Percentiles rank a stretch among this genome's conserved stretches.
These are phyloP conservation scores for Periconia digitata DNA, from an alignment of 2,329 filamentous ascomycete genomes.

Conservation along the genomic window DNA sequence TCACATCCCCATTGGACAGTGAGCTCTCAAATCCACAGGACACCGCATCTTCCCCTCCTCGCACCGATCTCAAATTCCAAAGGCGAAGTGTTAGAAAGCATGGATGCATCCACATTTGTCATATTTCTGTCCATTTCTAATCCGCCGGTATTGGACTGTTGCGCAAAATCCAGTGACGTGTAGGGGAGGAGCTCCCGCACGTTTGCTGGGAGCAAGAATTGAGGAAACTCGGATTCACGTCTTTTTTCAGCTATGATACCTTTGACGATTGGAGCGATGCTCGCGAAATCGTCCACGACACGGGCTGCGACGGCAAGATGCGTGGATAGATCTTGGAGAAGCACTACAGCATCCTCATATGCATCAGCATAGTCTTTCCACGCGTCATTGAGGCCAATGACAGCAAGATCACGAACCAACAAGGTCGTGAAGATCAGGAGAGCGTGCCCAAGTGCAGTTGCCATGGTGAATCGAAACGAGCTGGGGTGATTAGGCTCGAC, in stretches of 20 bases:
- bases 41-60: constrained; percentile 7
- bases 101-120: background rate
- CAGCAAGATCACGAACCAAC: constrained; percentile 15
- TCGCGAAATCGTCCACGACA: constrained; percentile 22
- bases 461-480: constrained; percentile 20
- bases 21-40: constrained; percentile 15
- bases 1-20: background rate
- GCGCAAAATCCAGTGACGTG: constrained; percentile 17
- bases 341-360: constrained; percentile 14
- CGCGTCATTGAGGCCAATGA: constrained; percentile 8
- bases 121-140: background rate
- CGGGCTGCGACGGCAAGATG: constrained; percentile 20
- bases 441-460: constrained; percentile 17
- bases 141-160: constrained; percentile 6
- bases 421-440: constrained; percentile 24
- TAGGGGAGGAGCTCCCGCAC: constrained; percentile 28
- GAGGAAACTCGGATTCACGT: background rate
- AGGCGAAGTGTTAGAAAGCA: background rate
- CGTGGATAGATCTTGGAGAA: constrained; percentile 18
- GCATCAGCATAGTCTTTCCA: constrained; percentile 8
- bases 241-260: constrained; percentile 2
- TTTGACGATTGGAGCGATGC: constrained; percentile 13
- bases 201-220: constrained; percentile 10
- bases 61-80: constrained; percentile 9
- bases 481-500: constrained; percentile 7